A percentile compares a stretch with the other conserved stretches of the same genome.
These are phyloP conservation scores for Boletus coccyginus DNA, from an alignment of 768 basidiomycete species.

Conservation along the genomic window DNA sequence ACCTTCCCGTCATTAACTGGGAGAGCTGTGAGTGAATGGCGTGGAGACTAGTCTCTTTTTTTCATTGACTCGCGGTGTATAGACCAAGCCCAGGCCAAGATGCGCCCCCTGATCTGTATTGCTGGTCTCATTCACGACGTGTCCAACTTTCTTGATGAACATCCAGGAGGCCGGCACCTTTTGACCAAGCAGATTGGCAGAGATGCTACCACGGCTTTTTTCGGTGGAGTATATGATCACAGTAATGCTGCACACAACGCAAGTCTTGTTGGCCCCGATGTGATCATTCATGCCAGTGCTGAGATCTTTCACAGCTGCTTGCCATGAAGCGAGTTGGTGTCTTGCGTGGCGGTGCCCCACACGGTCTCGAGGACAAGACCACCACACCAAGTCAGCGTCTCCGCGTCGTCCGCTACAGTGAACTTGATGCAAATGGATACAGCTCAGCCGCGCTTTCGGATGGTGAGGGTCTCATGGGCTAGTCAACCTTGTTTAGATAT, in stretches of 20 bases:
- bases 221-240: constrained; percentile 88
- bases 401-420: constrained; percentile 61
- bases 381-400: constrained; percentile 74
- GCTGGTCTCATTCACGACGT: constrained; percentile 95
- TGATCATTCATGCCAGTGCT: not conserved
- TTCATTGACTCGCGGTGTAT: constrained; percentile 1
- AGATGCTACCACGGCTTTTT: constrained; percentile 92
- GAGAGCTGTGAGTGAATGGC: constrained; percentile 63
- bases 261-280: not conserved
- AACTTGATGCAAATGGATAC: constrained; percentile 46
- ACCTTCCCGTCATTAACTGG: constrained; percentile 83
- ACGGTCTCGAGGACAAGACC: constrained; percentile 55
- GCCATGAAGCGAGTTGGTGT: constrained; percentile 58
- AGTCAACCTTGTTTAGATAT: not conserved
- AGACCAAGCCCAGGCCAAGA: constrained; percentile 79
- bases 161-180: constrained; percentile 87
- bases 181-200: constrained; percentile 83
- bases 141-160: constrained; percentile 79
- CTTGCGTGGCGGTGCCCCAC: constrained; percentile 50
- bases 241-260: constrained; percentile 87
- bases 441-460: constrained; percentile 59
- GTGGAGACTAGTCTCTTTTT: not conserved
- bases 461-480: constrained; percentile 50
- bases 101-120: constrained; percentile 79
- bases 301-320: constrained; percentile 19